Evolutionary conservation across 2,329 filamentous ascomycete genomes (phyloP).

Genomic region (Epichloe uncinata): DNA sequence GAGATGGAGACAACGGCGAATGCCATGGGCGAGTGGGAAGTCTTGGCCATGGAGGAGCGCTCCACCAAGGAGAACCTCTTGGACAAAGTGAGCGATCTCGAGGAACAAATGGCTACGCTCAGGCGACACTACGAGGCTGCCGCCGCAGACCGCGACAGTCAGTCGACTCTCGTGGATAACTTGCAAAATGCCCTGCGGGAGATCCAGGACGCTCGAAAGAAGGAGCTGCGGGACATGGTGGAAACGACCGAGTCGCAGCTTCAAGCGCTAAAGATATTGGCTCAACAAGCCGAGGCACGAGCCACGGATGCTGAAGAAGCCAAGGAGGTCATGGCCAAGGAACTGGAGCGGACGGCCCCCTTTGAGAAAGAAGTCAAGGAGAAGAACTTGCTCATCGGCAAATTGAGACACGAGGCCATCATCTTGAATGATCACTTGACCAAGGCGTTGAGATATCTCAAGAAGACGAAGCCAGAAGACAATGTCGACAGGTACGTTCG

Average conservation of each 20-base stretch:
- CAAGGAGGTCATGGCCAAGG: constrained; percentile 52
- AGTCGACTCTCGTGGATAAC: constrained; percentile 69
- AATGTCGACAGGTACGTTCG: constrained; percentile 73
- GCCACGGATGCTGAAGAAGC: constrained; percentile 53
- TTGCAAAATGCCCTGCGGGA: constrained; percentile 84
- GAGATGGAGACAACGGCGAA: constrained; percentile 89
- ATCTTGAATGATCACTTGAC: constrained; percentile 95
- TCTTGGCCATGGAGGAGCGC: constrained; percentile 92
- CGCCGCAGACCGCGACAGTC: constrained; percentile 60
- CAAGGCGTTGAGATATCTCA: constrained; percentile 86
- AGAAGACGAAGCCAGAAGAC: constrained; percentile 92
- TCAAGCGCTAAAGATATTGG: constrained; percentile 58
- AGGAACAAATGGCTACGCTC: constrained; percentile 64
- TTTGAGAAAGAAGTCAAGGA: constrained; percentile 98
- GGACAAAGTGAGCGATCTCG: constrained; percentile 70
- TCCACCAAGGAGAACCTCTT: constrained; percentile 73
- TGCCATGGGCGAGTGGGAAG: constrained; percentile 98
- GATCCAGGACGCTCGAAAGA: constrained; percentile 81
- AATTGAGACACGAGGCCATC: constrained; percentile 88
- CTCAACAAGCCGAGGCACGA: constrained; percentile 57
- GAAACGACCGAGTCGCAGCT: constrained; percentile 83
- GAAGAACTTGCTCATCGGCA: constrained; percentile 94
- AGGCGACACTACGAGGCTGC: constrained; percentile 65
- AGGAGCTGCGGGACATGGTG: constrained; percentile 81
- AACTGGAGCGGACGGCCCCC: constrained; percentile 70